Evolutionary conservation across 768 basidiomycete species (phyloP), one percentile per base, ranked within the genome.

Genomic region (Neoboletus subvelutipes): DNA sequence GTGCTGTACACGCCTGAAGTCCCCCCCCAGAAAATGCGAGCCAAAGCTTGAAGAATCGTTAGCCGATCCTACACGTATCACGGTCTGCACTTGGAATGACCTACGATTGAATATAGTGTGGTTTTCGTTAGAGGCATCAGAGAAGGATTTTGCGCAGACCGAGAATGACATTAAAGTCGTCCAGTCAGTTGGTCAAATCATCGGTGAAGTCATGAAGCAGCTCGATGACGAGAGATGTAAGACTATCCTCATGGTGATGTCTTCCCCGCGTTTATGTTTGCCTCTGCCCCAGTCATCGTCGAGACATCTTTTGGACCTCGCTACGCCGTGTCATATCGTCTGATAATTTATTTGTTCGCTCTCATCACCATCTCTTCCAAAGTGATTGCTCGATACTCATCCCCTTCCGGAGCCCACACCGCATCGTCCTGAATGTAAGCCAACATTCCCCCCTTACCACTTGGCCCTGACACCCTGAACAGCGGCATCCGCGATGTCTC

Each of bases 131-230:
- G n/a, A n/a, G n/a, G n/a, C n/a, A n/a, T n/a, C n/a, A n/a, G n/a
- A n/a, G n/a, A n/a, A n/a, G n/a, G n/a, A n/a, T n/a, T n/a, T n/a
- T n/a, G n/a, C n/a, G n/a, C 94, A 96, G 80, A 96, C 94, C 0
- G 97, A 99, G 74, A 94, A 99, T 28, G 96, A 99, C 67, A 96
- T 99, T 75, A 98, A 98, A 76, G 97, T 97, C 42, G 88, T 99
- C 17, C 97, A 99, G 71, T 95, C 92, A 9, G 97, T 98, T 15
- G 97, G 97, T 31, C 97, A 99, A 76, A 98, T 99, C 62, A 96
- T 99, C 54, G 97, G 94, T 59, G 97, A 99, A 76, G 93, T 99
- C 55, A 88, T 98, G 86, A 98, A 98, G 75, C 95, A 99, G 71
- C 77, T 99, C 11, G 97, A 98, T 67, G 94, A 97, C 60, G 96